Base-by-base conservation (phyloP, 805 yeast genomes). In the Lachancea thermotolerans region DNA sequence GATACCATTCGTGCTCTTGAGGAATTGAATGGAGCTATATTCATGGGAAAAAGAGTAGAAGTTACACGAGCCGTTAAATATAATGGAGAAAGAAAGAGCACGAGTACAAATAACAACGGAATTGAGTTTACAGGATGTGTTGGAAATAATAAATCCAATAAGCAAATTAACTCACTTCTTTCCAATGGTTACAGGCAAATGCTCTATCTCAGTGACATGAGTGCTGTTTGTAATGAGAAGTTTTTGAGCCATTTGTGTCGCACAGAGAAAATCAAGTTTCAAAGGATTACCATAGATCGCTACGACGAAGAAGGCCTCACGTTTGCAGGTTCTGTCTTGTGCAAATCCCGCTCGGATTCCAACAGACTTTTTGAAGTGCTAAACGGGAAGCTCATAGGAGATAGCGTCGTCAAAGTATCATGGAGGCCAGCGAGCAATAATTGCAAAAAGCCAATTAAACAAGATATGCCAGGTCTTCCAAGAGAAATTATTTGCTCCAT, bases 1-100 rank as follows among this genome's bases (percentile, higher is more conserved):
- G 68, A 63, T 38, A 70, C 74, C 1, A 51, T 54, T 21, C 49
- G 53, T 4, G 70, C 74, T 10, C 67, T 74, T 15, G 51, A 60
- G 17, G 46, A 49, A 14, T 53, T 64, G 33, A 60, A 71, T 45
- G 57, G 59, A 12, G 49, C 57, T 9, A 28, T 39, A 1, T 64
- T 63, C 37, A 59, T 57, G 37, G 64, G 57, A 2, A 59, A 54
- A 39, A 54, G 47, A 12, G 47, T 64, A 2, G 45, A 45, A 28
- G 61, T 63, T 15, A 49, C 51, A 8, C 58, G 51, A 34, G 64
- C 65, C 1, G 49, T 55, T 21, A 35, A 42, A 21, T 39, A 34
- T 27, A 17, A 41, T 30, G 16, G 42, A 29, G 34, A 31, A 25
- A 34, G 25, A 15, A 44, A 29, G 11, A 37, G 18, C 40, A 3